These are phyloP conservation scores for Aspergillus sp. DNA, from an alignment of 2,329 filamentous ascomycete genomes.

Conservation along the genomic window DNA sequence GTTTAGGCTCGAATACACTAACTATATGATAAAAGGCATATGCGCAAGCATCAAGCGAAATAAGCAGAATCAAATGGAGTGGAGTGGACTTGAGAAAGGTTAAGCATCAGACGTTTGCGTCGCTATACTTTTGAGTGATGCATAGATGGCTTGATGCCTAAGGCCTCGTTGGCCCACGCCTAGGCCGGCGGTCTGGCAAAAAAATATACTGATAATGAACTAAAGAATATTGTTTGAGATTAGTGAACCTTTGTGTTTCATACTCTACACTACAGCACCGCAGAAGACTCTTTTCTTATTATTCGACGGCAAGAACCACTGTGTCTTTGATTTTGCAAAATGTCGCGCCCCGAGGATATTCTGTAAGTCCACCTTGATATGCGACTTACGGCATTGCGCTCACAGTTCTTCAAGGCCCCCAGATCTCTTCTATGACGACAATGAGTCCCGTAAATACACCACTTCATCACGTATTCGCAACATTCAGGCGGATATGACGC, in stretches of 20 bases:
- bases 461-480: slow-evolving; percentile 93
- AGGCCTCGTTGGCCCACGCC: slow-evolving; percentile 12
- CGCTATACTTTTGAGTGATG: slow-evolving; percentile 1
- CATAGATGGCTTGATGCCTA: slow-evolving; percentile 19
- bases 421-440: slow-evolving; percentile 96
- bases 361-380: slow-evolving; percentile 62
- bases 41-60: background rate
- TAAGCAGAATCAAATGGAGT: background rate
- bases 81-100: background rate
- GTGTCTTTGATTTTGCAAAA: slow-evolving; percentile 43
- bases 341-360: slow-evolving; percentile 97
- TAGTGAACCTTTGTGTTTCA: background rate
- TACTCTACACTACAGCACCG: background rate
- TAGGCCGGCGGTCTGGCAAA: slow-evolving; percentile 8
- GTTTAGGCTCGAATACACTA: background rate
- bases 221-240: background rate
- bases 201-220: slow-evolving; percentile 6
- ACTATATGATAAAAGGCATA: background rate
- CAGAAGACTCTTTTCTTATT: background rate
- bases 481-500: slow-evolving; percentile 93
- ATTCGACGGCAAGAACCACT: background rate
- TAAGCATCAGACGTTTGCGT: background rate
- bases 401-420: slow-evolving; percentile 67
- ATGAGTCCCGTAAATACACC: slow-evolving; percentile 95
- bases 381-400: slow-evolving; percentile 8